Evolutionary conservation across 208 protist genomes (phyloP), one percentile per base, ranked within the genome.

Genomic region (Acanthamoeba castellanii): DNA sequence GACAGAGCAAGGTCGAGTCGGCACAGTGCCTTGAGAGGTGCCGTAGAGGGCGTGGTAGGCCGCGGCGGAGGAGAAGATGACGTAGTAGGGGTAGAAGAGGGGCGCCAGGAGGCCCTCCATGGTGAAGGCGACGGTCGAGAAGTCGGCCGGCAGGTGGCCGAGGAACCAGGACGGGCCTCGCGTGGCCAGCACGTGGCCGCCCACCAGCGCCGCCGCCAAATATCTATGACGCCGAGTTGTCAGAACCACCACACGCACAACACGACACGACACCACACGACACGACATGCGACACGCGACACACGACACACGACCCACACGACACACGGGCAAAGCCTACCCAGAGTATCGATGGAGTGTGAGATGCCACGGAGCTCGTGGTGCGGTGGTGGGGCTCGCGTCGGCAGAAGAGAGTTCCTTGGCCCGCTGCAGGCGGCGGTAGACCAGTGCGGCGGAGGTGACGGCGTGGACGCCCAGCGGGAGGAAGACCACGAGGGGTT

Each of bases 141-240:
- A 78, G 70, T 78, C 70, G n/a, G 70, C 70, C 70, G 70, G 70
- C 34, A 20, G 70, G 70, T 78, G 70, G 70, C 70, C 70, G n/a
- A 78, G 70, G 32, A 78, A 45, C 70, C 70, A 78, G 32, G 70
- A 34, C 16, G 70, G 70, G 14, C 70, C 70, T 32, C 70, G n/a
- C 14, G 70, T 78, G 32, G 70, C 70, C 34, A 45, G 18, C 2
- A 78, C 27, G 32, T 78, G 70, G 32, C 70, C 70, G 34, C 14
- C 32, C 34, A 78, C 34, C 70, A 45, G 32, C 30, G 32, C 70
- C 32, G 70, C 70, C 16, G 70, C 25, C 25, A 78, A 2, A 30
- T 78, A 78, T 13, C 70, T 78, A 20, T 16, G 22, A 27, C 9
- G 64, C 64, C 22, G 66, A 57, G 13, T 57, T 20, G 52, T 57